Evolutionary conservation across 192 early-diverging fungal genomes (phyloP).

Genomic region (Umbelopsis sp.): DNA sequence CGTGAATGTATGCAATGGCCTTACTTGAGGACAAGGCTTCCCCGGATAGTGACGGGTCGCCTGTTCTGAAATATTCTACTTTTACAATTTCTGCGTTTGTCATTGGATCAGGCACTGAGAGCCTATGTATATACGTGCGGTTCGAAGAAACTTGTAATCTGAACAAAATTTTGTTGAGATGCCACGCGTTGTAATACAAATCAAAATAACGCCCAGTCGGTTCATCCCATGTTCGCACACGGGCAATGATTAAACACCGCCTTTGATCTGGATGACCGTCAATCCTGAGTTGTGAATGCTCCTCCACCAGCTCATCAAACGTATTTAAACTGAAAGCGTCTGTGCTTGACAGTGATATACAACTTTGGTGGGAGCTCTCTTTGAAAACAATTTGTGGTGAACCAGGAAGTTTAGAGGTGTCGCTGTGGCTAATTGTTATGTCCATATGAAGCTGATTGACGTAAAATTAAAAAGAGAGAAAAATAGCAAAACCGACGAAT

Average conservation of each 20-base stretch:
- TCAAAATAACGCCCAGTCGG: background rate
- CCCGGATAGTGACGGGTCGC: background rate
- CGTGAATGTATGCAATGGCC: no score
- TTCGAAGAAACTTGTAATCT: background rate
- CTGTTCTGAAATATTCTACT: conserved; percentile 16
- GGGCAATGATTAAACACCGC: background rate
- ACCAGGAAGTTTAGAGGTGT: background rate
- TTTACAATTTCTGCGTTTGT: background rate
- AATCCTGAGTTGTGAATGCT: background rate
- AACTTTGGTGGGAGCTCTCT: background rate
- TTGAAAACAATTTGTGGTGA: background rate
- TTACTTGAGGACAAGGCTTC: background rate
- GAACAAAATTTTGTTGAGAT: conserved; percentile 15
- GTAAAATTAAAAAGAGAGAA: background rate
- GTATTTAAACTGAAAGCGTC: conserved; percentile 10
- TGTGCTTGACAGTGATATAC: conserved; percentile 1
- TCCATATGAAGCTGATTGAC: background rate
- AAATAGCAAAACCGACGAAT: background rate
- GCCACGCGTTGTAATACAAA: conserved; percentile 19
- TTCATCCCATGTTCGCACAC: background rate
- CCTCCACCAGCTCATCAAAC: conserved; percentile 1
- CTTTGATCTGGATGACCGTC: background rate
- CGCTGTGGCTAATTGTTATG: background rate
- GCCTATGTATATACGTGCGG: background rate
- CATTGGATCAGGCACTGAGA: conserved; percentile 2